Conservation (phyloP, 257 asterid species). For the Parsonsia alboflavescens region DNA sequence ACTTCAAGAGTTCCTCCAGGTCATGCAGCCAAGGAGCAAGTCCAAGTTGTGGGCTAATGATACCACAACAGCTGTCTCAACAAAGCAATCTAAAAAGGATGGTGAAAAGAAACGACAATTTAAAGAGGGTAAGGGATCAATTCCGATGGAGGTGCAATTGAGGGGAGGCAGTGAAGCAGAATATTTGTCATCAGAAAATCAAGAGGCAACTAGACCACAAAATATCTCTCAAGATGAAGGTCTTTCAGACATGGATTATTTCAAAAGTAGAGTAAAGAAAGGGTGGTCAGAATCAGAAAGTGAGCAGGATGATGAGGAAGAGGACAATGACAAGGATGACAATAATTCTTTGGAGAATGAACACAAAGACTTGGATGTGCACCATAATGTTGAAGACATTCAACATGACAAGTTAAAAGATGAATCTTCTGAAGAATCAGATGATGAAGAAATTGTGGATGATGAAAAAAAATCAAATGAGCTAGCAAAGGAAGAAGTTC, state of each 20-base stretch:
- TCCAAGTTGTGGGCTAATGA: constrained; percentile 96
- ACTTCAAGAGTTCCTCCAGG: constrained; percentile 78
- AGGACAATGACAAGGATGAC: constrained; percentile 23
- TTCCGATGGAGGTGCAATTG: constrained; percentile 21
- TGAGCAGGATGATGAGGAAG: constrained; percentile 40
- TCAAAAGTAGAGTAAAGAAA: constrained; percentile 59
- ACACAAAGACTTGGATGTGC: constrained; percentile 20
- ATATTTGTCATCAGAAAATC: constrained; percentile 24
- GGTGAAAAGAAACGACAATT: constrained; percentile 23
- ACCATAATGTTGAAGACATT: constrained; percentile 28
- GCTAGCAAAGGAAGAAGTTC: constrained; percentile 39
- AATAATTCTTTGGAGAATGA: constrained; percentile 23
- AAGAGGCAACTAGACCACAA: constrained; percentile 30
- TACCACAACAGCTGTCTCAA: constrained; percentile 48
- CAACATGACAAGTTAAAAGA: constrained; percentile 30
- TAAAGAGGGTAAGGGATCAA: constrained; percentile 26
- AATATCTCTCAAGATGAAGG: constrained; percentile 34
- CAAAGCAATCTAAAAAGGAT: constrained; percentile 27
- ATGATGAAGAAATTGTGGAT: constrained; percentile 20
- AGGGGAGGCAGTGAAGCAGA: constrained; percentile 33
- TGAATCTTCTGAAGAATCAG: constrained; percentile 33
- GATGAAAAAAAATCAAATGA: constrained; percentile 37
- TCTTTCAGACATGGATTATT: constrained; percentile 71
- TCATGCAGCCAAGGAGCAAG: constrained; percentile 75
- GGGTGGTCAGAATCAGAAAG: constrained; percentile 74